Percentiles rank a stretch among this genome's conserved stretches.
Evolutionary conservation across 1,284 basidiomycete genomes (phyloP).

Genomic region (Limonomyces culmigenus): DNA sequence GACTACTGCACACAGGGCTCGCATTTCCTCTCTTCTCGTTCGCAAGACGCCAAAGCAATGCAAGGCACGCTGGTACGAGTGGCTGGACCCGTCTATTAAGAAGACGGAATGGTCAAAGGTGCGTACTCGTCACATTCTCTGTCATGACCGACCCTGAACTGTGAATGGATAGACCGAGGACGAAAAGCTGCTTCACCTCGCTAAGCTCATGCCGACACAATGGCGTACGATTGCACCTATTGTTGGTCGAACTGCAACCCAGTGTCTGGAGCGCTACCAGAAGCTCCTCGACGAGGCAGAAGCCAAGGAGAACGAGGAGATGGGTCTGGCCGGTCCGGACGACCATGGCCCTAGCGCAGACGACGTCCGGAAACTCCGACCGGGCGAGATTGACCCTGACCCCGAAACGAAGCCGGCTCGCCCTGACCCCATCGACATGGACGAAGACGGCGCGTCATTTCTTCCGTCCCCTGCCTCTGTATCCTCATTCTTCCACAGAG

Average conservation of each 20-base stretch:
- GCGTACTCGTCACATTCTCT: conserved; percentile 2
- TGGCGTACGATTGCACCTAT: conserved; percentile 99
- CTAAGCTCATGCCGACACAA: conserved; percentile 99
- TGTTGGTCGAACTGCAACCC: conserved; percentile 96
- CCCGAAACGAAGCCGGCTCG: conserved; percentile 96
- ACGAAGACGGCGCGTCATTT: conserved; percentile 70
- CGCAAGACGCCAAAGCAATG: conserved; percentile 99
- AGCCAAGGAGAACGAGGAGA: conserved; percentile 82
- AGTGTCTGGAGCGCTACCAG: conserved; percentile 97
- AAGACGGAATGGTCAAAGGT: conserved; percentile 99
- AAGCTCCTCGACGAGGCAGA: conserved; percentile 96
- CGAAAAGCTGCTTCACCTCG: conserved; percentile 94
- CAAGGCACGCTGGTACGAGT: conserved; percentile 99
- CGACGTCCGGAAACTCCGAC: conserved; percentile 76
- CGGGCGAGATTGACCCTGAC: conserved; percentile 97
- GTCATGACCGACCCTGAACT: background rate
- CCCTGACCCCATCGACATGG: conserved; percentile 99
- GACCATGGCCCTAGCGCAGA: conserved; percentile 81
- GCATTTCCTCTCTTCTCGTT: conserved; percentile 94
- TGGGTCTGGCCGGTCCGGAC: conserved; percentile 73
- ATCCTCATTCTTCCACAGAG: conserved; percentile 31
- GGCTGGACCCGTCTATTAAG: conserved; percentile 98
- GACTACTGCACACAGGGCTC: conserved; percentile 70
- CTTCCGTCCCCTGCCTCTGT: background rate
- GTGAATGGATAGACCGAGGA: conserved; percentile 62